Base-by-base conservation (phyloP, 768 basidiomycete species). In the Dioszegia aurantiaca region DNA sequence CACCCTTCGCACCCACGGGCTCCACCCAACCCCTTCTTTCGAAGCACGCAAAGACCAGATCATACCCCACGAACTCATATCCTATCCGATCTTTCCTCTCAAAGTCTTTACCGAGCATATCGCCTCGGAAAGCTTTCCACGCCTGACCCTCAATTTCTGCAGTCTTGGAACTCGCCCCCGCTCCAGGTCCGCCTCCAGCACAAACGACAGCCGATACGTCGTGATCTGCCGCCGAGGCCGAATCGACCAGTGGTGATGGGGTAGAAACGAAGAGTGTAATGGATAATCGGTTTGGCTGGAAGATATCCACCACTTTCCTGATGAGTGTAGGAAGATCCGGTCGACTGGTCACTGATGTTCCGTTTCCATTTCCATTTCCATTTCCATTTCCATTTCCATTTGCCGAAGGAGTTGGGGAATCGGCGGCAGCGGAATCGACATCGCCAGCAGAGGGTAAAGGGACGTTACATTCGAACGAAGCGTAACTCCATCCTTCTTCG, bases 381-480 rank as follows among this genome's bases (percentile, higher is more conserved):
- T n/a, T n/a, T n/a, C n/a, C n/a, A n/a, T n/a, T n/a, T n/a, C n/a
- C n/a, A n/a, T n/a, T n/a, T n/a, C n/a, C n/a, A n/a, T n/a, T n/a
- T n/a, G n/a, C n/a, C n/a, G 33, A 14, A 33, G 6, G 6, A 14
- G 33, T 6, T 60, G 55, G 75, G 70, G 55, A 79, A 27, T 23
- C 43, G 14, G 52, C 16, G 26, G 77, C 3, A 10, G 17, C 9
- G 51, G 36, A 26, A 40, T 36, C 51, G 62, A 41, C 79, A 74
- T 42, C 87, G 80, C 43, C 47, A 3, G 60, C 46, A 21, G 55
- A 44, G 3, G 76, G 72, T 19, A 78, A 57, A 3, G 90, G 90
- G n/a, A 95, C 85, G 77, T 99, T 99, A 80, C 90, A 94, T 78
- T 99, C 95, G 80, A 99, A 98, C 69, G 88, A 90, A 63, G 95